Conservation (phyloP, 1,284 basidiomycete species). For the Ceratobasidium sp. region DNA sequence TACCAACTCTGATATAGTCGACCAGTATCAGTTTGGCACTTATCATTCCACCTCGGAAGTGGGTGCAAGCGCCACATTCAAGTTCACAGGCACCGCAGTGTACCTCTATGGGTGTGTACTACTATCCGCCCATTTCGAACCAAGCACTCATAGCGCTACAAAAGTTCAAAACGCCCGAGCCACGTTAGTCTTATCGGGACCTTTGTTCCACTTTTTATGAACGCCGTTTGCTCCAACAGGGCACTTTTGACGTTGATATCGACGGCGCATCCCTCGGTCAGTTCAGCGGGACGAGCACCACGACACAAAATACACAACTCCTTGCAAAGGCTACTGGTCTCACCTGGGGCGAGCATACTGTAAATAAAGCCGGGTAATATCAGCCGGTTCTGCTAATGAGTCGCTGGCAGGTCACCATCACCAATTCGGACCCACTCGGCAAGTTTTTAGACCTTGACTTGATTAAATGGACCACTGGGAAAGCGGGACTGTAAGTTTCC, state of each 20-base stretch:
- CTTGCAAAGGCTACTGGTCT: conserved; percentile 12
- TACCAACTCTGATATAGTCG: conserved; percentile 22
- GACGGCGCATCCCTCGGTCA: conserved; percentile 27
- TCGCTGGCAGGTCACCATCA: conserved; percentile 25
- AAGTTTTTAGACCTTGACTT: conserved; percentile 26
- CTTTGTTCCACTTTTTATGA: background rate
- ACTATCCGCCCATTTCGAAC: background rate
- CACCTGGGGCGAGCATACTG: conserved; percentile 29
- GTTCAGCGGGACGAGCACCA: conserved; percentile 11
- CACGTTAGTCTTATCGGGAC: conserved; percentile 17
- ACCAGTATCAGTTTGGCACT: conserved; percentile 24
- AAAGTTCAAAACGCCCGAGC: conserved; percentile 36
- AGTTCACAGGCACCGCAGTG: conserved; percentile 32
- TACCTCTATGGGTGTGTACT: conserved; percentile 30
- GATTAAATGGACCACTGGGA: conserved; percentile 33
- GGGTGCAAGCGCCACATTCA: conserved; percentile 30
- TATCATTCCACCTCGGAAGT: conserved; percentile 36
- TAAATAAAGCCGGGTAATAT: background rate
- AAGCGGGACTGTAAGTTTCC: conserved; percentile 21
- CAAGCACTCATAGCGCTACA: background rate
- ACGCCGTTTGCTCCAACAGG: conserved; percentile 2
- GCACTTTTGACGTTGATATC: conserved; percentile 21
- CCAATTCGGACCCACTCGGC: conserved; percentile 23
- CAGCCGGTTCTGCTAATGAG: background rate
- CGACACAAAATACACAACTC: conserved; percentile 12